A percentile compares a stretch with the other conserved stretches of the same genome.
These are phyloP conservation scores for Solanum dulcamara DNA, from an alignment of 257 asterid genomes.

Conservation along the genomic window DNA sequence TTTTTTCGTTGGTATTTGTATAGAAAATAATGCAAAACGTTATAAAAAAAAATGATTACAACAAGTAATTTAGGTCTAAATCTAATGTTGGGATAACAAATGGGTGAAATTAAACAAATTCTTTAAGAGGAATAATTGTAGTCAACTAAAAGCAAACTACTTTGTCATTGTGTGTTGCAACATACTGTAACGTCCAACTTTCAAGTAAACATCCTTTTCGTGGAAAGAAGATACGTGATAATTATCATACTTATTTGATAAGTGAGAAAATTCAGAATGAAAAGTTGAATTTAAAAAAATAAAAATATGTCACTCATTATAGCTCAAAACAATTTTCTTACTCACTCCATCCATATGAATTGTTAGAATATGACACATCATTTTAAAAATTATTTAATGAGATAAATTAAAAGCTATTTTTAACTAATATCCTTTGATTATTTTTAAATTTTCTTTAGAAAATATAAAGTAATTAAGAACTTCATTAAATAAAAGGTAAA, in stretches of 20 bases:
- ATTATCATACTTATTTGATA: not conserved
- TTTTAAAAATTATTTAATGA: too few relatives aligned
- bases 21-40: not conserved
- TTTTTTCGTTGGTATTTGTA: not conserved
- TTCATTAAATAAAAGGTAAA: too few relatives aligned
- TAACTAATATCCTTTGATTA: too few relatives aligned
- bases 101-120: not conserved
- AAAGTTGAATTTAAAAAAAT: not conserved
- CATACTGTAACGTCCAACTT: not conserved
- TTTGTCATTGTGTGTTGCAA: not conserved
- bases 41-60: not conserved
- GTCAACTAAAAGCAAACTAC: not conserved
- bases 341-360: too few relatives aligned
- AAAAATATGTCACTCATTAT: too few relatives aligned
- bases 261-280: too few relatives aligned
- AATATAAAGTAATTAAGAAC: too few relatives aligned
- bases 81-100: not conserved
- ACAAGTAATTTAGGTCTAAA: not conserved
- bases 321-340: too few relatives aligned
- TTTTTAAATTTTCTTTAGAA: too few relatives aligned
- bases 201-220: not conserved
- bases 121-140: not conserved
- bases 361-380: too few relatives aligned
- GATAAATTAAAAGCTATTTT: too few relatives aligned
- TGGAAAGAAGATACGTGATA: not conserved